A percentile compares a stretch with the other conserved stretches of the same genome.
Conservation (phyloP, 2,329 filamentous ascomycete genomes). For the Camillea tinctor region DNA sequence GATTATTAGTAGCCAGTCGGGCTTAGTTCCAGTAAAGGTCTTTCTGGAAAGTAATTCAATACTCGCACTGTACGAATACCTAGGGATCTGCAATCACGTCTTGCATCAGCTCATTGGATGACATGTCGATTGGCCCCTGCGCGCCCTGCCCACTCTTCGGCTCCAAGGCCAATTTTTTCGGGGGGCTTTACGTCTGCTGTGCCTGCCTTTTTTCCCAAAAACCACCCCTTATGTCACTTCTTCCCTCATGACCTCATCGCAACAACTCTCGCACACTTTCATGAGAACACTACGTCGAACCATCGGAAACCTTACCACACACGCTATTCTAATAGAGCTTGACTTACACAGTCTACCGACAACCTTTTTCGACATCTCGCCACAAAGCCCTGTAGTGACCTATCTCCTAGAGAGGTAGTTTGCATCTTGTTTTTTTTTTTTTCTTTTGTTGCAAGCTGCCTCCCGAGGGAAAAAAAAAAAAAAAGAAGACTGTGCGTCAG, state of each 20-base stretch:
- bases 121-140: constrained; percentile 8
- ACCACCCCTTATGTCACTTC: constrained; percentile 40
- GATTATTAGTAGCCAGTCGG: background rate
- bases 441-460: constrained; percentile 32
- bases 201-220: constrained; percentile 35
- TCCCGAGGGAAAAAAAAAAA: constrained; percentile 17
- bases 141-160: constrained; percentile 25
- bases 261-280: constrained; percentile 29
- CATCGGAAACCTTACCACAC: constrained; percentile 1
- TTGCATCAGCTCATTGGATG: constrained; percentile 26
- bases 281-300: constrained; percentile 16
- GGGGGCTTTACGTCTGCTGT: constrained; percentile 37
- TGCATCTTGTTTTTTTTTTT: no score
- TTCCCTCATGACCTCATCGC: constrained; percentile 40
- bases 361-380: constrained; percentile 8
- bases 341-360: background rate
- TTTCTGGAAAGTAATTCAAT: background rate
- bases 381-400: constrained; percentile 18
- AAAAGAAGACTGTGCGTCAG: constrained; percentile 23
- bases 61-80: constrained; percentile 29
- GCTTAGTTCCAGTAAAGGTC: background rate
- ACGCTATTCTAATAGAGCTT: background rate
- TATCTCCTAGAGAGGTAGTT: constrained; percentile 32
- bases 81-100: constrained; percentile 30
- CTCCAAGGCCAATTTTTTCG: constrained; percentile 27